Evolutionary conservation across 176 grass and related monocot species (phyloP).

Genomic region (Aegilops sharonensis): DNA sequence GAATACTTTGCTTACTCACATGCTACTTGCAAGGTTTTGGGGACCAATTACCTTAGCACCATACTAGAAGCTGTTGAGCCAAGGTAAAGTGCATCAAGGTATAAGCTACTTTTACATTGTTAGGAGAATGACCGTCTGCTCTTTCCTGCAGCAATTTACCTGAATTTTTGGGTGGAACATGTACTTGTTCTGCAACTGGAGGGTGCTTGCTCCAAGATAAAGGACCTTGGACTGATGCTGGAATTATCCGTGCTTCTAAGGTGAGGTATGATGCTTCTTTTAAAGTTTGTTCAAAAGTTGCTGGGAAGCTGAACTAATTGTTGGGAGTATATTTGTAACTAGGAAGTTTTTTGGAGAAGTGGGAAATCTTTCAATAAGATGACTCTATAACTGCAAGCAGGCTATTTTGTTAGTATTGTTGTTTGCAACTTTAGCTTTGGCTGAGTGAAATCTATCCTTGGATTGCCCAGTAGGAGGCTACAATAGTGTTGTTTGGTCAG

Average conservation of each 20-base stretch:
- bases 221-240: conserved; percentile 73
- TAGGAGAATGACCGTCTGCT: conserved; percentile 20
- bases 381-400: conserved; percentile 13
- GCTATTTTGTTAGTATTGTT: conserved; percentile 14
- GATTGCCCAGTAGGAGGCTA: background rate
- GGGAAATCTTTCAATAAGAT: conserved; percentile 38
- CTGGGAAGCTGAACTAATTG: conserved; percentile 16
- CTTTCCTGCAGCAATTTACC: conserved; percentile 85
- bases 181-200: conserved; percentile 63
- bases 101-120: conserved; percentile 17
- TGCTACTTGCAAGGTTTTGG: conserved; percentile 64
- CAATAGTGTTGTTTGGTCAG: conserved; percentile 27
- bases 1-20: conserved; percentile 7
- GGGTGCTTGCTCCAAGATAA: conserved; percentile 89
- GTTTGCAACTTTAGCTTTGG: conserved; percentile 4
- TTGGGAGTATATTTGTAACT: conserved; percentile 28
- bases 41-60: conserved; percentile 57
- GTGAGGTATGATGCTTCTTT: conserved; percentile 48
- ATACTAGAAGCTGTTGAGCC: conserved; percentile 77
- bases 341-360: conserved; percentile 54
- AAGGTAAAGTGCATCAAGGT: conserved; percentile 52
- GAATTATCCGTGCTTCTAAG: conserved; percentile 57
- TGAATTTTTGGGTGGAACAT: conserved; percentile 76
- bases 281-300: conserved; percentile 21
- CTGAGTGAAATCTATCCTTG: background rate